Base-by-base conservation (phyloP, 73 alveolate genomes). In the Paramecium primaurelia region DNA sequence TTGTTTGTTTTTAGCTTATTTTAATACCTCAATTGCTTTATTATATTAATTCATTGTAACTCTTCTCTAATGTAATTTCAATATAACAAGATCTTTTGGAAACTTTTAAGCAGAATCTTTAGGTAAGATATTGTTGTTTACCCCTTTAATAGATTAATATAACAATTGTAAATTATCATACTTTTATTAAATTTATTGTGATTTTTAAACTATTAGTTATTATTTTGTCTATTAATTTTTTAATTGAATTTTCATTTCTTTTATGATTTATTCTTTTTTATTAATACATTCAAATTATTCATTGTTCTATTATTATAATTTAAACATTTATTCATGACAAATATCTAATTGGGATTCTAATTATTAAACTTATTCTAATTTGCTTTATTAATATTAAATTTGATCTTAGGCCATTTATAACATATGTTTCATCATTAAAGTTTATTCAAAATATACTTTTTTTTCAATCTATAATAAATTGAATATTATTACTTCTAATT, bases 401-500 rank as follows among this genome's bases (percentile, higher is more conserved):
- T 73, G 11, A 40, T 73, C 87, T 73, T 73, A 73, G 9, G 87
- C 68, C 47, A 73, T 30, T 38, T 34, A 73, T 37, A 73, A 44
- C 87, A 73, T 73, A 40, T 73, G 87, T 38, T 73, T 73, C 87
- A 73, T 73, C 47, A 30, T 73, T 2, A 73, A 26, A 73, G 68
- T 73, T 20, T 73, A 34, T 73, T 73, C 87, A 38, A 73, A 73
- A 38, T 73, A 73, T 12, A 73, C 87, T 11, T 73, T 73, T 37
- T 40, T 73, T 34, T 73, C 87, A 73, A 73, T 40, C 87, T 73
- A 73, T 6, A 5, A 73, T 34, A 3, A 26, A 68, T 34, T 4
- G 8, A 16, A 20, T 4, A 20, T 12, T 8, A 73, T 64, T 34
- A 73, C 87, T 18, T 73, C 68, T 8, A 73, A 40, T 73, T 73